Evolutionary conservation across 2,329 filamentous ascomycete genomes (phyloP).

Genomic region (Blastomyces emzantsi): DNA sequence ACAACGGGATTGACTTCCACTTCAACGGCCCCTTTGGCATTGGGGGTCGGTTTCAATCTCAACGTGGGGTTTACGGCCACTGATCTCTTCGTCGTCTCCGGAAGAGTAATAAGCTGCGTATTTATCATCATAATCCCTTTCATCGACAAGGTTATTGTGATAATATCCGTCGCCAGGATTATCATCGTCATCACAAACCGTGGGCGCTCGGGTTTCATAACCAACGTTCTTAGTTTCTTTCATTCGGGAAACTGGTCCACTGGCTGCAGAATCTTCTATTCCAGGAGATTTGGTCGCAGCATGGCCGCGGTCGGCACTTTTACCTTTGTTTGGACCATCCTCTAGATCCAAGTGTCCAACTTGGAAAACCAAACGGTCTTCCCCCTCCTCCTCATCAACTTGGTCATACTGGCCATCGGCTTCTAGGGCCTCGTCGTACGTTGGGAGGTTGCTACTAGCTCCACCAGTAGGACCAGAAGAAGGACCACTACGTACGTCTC

Average conservation of each 20-base stretch:
- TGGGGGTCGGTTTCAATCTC: slow-evolving; percentile 2
- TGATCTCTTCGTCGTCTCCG: background rate
- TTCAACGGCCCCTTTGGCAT: background rate
- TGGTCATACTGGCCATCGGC: background rate
- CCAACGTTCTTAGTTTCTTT: background rate
- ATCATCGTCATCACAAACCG: background rate
- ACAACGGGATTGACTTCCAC: background rate
- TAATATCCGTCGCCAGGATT: background rate
- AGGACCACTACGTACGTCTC: background rate
- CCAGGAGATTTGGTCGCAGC: background rate
- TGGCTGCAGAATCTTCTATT: background rate
- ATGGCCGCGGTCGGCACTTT: background rate
- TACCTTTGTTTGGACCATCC: slow-evolving; percentile 12
- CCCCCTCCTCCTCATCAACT: background rate
- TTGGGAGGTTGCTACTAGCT: background rate
- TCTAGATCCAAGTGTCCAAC: slow-evolving; percentile 10
- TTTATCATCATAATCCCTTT: background rate
- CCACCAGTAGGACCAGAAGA: background rate
- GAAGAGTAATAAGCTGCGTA: background rate
- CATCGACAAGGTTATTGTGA: background rate
- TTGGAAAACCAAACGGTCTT: background rate
- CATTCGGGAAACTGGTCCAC: background rate
- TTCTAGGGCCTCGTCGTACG: slow-evolving; percentile 6
- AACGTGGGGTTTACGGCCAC: background rate
- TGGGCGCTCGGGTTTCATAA: background rate